These are phyloP conservation scores for Coniella lustricola DNA, from an alignment of 2,329 filamentous ascomycete species.

Conservation along the genomic window DNA sequence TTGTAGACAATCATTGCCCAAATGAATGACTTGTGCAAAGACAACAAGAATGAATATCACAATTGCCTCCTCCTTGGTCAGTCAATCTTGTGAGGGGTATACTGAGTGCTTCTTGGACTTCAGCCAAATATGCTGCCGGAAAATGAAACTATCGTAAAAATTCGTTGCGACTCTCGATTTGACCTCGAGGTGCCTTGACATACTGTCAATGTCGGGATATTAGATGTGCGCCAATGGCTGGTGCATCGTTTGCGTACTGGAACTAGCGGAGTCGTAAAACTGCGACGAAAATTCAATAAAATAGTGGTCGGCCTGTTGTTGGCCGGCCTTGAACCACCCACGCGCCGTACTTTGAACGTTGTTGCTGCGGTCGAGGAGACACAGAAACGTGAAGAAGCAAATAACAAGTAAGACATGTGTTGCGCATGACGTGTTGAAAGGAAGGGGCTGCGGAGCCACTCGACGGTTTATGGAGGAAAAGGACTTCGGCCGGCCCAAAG, in stretches of 20 bases:
- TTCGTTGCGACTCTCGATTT: neutral
- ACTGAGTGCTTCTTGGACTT: neutral
- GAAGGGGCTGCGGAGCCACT: constrained; percentile 14
- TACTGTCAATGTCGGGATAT: constrained; percentile 1
- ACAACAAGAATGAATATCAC: neutral
- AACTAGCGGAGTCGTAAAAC: neutral
- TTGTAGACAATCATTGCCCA: neutral
- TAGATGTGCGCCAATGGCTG: neutral
- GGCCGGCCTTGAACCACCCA: too few relatives aligned
- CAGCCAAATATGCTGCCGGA: neutral
- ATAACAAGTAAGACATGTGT: neutral
- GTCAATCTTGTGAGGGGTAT: constrained; percentile 2
- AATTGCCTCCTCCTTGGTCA: neutral
- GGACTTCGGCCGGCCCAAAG: constrained; percentile 13
- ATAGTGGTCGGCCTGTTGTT: too few relatives aligned
- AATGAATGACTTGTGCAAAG: neutral
- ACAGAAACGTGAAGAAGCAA: too few relatives aligned
- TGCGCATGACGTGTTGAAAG: neutral
- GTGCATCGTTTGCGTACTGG: neutral
- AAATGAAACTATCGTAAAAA: neutral
- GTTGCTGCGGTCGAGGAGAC: too few relatives aligned
- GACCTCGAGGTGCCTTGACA: neutral
- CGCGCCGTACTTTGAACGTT: too few relatives aligned
- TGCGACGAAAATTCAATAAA: neutral
- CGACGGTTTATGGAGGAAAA: constrained; percentile 11